Base-by-base conservation (phyloP, 305 asterid genomes). In the Petunia hybrid region DNA sequence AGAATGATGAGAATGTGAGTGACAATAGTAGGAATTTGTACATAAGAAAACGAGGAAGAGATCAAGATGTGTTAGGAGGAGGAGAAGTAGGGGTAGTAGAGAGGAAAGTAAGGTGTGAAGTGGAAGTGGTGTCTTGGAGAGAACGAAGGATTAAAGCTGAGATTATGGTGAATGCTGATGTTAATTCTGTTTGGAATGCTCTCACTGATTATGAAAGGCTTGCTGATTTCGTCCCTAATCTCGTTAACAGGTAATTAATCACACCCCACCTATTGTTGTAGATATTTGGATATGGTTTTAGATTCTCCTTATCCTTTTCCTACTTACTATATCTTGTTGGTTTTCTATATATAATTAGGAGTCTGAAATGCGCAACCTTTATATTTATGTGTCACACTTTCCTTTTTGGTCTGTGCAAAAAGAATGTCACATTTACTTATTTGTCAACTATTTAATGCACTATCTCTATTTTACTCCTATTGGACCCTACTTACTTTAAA, bases 211-310 rank as follows among this genome's bases (percentile, higher is more conserved):
- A 95, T 68, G 99, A 95, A 85, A 89, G 97, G 87, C 97, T 95
- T 40, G 95, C 99, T 56, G 97, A 95, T 92, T 95, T 93, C 87
- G 89, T 95, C 82, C 98, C 99, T 22, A 95, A 95, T 92, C 97
- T 95, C 64, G 94, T 95, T 64, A 87, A 87, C 88, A 92, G 99
- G 98, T 95, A 78, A 63, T 35, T 40, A 6, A 48, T 76, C 45
- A 53, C 65, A 36, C n/a, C 31, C 8, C 12, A 31, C 43, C 16
- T 3, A 4, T 38, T 12, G 39, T 31, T 31, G 38, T 43, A 6
- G 14, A 43, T 1, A 22, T 12, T 70, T 8, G 7, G 55, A 46
- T 46, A 6, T 46, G 7, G 55, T 46, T 46, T 46, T 46, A 46
- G 55, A 46, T 46, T 46, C 55, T 8, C 55, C 12, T 46, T 46